Conservation (phyloP, 2,329 filamentous ascomycete species). For the Leptoxyphium fumago region DNA sequence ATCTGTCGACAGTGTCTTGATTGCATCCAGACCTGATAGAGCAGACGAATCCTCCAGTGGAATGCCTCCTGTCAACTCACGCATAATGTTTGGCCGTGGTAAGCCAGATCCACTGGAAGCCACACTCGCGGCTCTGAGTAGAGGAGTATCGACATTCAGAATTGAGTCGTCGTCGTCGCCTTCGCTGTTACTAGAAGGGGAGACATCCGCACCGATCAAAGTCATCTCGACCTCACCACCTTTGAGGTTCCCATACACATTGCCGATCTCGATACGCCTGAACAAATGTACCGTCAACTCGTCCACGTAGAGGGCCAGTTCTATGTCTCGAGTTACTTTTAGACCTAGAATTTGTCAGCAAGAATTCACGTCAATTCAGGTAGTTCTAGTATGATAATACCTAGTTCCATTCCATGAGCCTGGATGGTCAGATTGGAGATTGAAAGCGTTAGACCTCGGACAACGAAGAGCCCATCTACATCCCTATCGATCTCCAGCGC, state of each 20-base stretch:
- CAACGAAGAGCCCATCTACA: constrained; percentile 37
- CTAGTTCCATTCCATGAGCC: constrained; percentile 39
- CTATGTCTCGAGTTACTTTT: constrained; percentile 37
- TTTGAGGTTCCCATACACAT: constrained; percentile 41
- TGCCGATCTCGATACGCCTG: constrained; percentile 35
- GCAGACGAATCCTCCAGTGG: constrained; percentile 23
- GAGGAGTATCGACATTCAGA: constrained; percentile 30
- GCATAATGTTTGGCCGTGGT: constrained; percentile 8
- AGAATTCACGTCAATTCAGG: background rate
- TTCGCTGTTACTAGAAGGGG: constrained; percentile 20
- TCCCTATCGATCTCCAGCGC: constrained; percentile 41
- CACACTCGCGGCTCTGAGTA: constrained; percentile 30
- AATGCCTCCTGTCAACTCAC: constrained; percentile 26
- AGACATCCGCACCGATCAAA: constrained; percentile 27
- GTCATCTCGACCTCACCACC: constrained; percentile 35
- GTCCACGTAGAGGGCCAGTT: constrained; percentile 37
- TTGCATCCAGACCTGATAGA: constrained; percentile 23
- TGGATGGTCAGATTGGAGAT: constrained; percentile 35
- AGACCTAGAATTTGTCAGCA: constrained; percentile 15
- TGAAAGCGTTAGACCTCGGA: constrained; percentile 38
- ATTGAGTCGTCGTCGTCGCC: constrained; percentile 21
- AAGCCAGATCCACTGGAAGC: constrained; percentile 9
- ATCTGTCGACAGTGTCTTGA: constrained; percentile 30
- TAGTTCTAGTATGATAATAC: constrained; percentile 8
- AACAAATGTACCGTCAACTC: constrained; percentile 35